Base-by-base conservation (phyloP, 202 grass and related monocot species). In the Dendrocalamus latiflorus region DNA sequence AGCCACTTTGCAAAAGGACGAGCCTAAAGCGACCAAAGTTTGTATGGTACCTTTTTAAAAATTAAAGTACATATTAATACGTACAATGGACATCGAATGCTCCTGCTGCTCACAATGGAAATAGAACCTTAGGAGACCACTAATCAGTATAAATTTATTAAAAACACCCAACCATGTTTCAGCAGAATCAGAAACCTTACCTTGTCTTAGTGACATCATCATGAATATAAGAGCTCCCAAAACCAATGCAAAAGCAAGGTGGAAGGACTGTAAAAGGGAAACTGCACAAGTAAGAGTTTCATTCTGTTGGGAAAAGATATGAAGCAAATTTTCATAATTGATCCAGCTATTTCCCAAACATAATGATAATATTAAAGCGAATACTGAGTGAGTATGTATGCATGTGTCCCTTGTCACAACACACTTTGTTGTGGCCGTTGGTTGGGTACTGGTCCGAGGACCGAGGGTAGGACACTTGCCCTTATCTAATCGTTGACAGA, bases 121-220 rank as follows among this genome's bases (percentile, higher is more conserved):
- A 53, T 49, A 69, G n/a, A 45, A 76, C 63, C 73, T 76, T 38
- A 53, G 39, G 39, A 60, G 39, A 74, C 24, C 42, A 55, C 2
- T 45, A 45, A 45, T 13, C 12, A 45, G 43, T 45, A 45, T 64
- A 54, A 86, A 79, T 70, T 74, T 69, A 62, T 65, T 54, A 38
- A 74, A 26, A 37, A 54, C 49, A 74, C 13, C 4, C 4, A 42
- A 60, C 26, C 37, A 64, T 62, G 22, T 70, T 80, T 84, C 47
- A 64, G n/a, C 41, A 76, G 30, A 85, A 33, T 64, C 33, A 83
- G 53, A 86, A 83, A 70, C 78, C 69, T 89, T 70, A 98, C 96
- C 96, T 84, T 95, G 87, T 89, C 83, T 82, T 81, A 98, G 91
- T 20, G 96, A 98, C 83, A 93, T 84, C 66, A 93, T 77, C 76